Conservation (phyloP, 306 rosid species). For the Cucurbita pepo region DNA sequence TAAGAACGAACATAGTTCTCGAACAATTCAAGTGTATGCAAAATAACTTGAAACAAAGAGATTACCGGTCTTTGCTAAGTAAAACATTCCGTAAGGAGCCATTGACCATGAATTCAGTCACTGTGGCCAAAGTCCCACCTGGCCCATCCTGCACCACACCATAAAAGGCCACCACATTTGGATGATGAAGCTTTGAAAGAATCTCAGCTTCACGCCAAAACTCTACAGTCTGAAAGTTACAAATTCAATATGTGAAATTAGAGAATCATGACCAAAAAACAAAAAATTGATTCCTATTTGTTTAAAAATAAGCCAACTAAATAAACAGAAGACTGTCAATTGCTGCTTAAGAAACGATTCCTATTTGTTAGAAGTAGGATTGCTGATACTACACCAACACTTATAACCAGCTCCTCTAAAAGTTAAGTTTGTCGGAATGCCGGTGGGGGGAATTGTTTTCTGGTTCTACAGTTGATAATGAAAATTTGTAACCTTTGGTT, state of each 20-base stretch:
- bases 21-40: neutral
- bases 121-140: slow-evolving; percentile 73
- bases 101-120: slow-evolving; percentile 80
- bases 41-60: slow-evolving; percentile 6
- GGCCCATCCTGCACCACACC: slow-evolving; percentile 65
- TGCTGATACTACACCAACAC: neutral
- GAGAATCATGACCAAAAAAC: slow-evolving; percentile 5
- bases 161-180: slow-evolving; percentile 74
- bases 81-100: slow-evolving; percentile 76
- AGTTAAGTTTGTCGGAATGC: neutral
- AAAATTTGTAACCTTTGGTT: neutral
- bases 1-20: neutral
- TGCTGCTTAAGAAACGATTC: neutral
- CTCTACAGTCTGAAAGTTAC: slow-evolving; percentile 41
- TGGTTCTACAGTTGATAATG: neutral
- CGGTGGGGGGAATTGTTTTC: neutral
- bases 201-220: slow-evolving; percentile 85
- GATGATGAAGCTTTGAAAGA: slow-evolving; percentile 82
- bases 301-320: neutral
- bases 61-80: slow-evolving; percentile 61
- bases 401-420: neutral
- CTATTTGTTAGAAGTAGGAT: neutral
- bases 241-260: neutral
- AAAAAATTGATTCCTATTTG: neutral
- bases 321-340: neutral